These are phyloP conservation scores for Sanguinoderma infundibulare DNA, from an alignment of 1,284 basidiomycete species.

Conservation along the genomic window DNA sequence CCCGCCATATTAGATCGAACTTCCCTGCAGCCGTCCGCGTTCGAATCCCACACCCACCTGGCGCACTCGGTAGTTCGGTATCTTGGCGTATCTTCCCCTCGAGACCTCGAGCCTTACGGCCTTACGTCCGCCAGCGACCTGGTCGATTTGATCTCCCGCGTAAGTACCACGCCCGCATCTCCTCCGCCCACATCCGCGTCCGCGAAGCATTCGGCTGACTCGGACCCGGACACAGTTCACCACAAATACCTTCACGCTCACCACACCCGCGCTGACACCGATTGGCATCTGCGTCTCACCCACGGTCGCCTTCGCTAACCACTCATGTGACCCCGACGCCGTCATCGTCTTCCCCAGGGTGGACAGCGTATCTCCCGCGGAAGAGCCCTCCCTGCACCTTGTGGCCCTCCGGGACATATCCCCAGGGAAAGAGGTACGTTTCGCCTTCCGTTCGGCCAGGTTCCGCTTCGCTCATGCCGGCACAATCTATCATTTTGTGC, in stretches of 20 bases:
- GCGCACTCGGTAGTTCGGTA: constrained; percentile 75
- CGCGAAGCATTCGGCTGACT: constrained; percentile 2
- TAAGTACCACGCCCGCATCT: constrained; percentile 35
- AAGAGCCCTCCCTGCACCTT: constrained; percentile 73
- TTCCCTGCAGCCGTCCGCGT: constrained; percentile 49
- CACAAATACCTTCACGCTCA: constrained; percentile 88
- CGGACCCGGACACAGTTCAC: constrained; percentile 61
- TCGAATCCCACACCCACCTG: constrained; percentile 65
- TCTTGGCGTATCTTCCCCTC: constrained; percentile 58
- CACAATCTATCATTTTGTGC: constrained; percentile 1
- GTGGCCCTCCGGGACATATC: constrained; percentile 70
- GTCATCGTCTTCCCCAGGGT: constrained; percentile 85
- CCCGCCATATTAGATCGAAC: constrained; percentile 47
- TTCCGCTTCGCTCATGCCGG: constrained; percentile 3
- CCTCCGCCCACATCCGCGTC: background rate
- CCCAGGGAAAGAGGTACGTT: constrained; percentile 70
- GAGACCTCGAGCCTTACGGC: constrained; percentile 60
- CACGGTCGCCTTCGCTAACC: constrained; percentile 82
- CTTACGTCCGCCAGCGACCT: constrained; percentile 63
- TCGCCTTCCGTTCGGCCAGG: background rate
- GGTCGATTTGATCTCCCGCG: constrained; percentile 73
- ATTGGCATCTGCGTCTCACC: constrained; percentile 86
- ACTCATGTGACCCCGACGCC: constrained; percentile 91
- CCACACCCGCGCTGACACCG: constrained; percentile 74
- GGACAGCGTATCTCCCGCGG: constrained; percentile 35